Evolutionary conservation across 305 asterid genomes (phyloP).

Genomic region (Salvia sclarea): DNA sequence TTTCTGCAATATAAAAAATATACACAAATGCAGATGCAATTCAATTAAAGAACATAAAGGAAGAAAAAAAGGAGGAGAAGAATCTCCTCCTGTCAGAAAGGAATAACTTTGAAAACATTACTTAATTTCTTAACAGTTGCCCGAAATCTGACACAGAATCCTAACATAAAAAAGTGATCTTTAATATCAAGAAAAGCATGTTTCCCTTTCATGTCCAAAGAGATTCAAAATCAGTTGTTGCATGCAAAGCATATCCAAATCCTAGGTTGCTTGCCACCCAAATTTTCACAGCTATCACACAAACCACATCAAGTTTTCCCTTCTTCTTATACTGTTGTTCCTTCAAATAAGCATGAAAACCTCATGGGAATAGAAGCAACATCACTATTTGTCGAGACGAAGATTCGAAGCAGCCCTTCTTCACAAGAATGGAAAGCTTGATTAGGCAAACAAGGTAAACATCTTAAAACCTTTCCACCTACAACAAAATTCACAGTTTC

Average conservation of each 20-base stretch:
- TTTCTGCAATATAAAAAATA: background rate
- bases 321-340: conserved; percentile 39
- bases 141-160: conserved; percentile 19
- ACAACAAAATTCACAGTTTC: background rate
- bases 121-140: conserved; percentile 5
- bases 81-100: background rate
- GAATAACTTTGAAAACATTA: background rate
- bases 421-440: conserved; percentile 45
- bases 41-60: background rate
- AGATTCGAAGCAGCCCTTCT: conserved; percentile 24
- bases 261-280: conserved; percentile 43
- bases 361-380: conserved; percentile 20
- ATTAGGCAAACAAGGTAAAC: conserved; percentile 60
- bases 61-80: background rate
- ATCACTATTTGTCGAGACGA: background rate
- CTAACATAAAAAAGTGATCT: conserved; percentile 8
- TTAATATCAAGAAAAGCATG: conserved; percentile 53
- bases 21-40: background rate
- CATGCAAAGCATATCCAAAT: conserved; percentile 57
- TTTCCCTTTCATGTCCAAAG: conserved; percentile 36
- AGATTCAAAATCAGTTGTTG: conserved; percentile 56
- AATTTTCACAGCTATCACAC: conserved; percentile 28
- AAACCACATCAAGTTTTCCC: conserved; percentile 35
- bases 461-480: background rate
- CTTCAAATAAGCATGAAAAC: conserved; percentile 43